These are phyloP conservation scores for Echinosophora koreensis DNA, from an alignment of 306 rosid genomes.

Conservation along the genomic window DNA sequence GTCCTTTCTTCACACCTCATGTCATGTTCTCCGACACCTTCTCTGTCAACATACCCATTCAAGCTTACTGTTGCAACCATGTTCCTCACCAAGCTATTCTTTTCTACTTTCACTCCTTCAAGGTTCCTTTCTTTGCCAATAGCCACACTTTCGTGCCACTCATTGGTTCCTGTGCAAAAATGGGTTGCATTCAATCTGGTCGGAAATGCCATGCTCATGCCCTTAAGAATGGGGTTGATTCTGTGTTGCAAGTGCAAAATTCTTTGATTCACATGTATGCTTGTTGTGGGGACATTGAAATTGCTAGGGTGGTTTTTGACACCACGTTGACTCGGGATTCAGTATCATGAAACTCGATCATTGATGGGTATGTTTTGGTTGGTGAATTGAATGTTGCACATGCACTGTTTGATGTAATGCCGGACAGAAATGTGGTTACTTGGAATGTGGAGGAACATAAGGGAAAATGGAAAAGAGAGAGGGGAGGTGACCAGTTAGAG, in stretches of 20 bases:
- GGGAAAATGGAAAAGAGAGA: too few species aligned
- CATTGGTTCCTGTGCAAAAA: conserved; percentile 56
- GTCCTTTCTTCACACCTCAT: too few species aligned
- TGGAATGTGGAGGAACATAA: too few species aligned
- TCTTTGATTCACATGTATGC: conserved; percentile 74
- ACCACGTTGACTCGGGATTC: conserved; percentile 56
- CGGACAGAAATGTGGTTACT: too few species aligned
- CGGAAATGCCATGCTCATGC: conserved; percentile 67
- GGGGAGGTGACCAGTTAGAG: too few species aligned
- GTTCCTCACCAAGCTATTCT: too few species aligned
- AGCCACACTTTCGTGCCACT: conserved; percentile 69
- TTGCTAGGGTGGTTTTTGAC: conserved; percentile 55
- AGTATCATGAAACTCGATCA: conserved; percentile 78
- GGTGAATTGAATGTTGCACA: conserved; percentile 64
- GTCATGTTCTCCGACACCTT: too few species aligned
- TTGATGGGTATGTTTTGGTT: conserved; percentile 46
- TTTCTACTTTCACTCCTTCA: conserved; percentile 59
- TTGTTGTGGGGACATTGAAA: conserved; percentile 46
- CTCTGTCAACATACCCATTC: too few species aligned
- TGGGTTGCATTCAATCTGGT: conserved; percentile 60
- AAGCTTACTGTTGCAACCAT: too few species aligned
- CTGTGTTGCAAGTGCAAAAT: conserved; percentile 62
- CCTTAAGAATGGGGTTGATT: conserved; percentile 66
- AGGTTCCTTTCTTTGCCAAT: conserved; percentile 56
- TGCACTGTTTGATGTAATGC: conserved; percentile 59